Evolutionary conservation across 2,329 filamentous ascomycete species (phyloP).

Genomic region (Ophiocordyceps australis): DNA sequence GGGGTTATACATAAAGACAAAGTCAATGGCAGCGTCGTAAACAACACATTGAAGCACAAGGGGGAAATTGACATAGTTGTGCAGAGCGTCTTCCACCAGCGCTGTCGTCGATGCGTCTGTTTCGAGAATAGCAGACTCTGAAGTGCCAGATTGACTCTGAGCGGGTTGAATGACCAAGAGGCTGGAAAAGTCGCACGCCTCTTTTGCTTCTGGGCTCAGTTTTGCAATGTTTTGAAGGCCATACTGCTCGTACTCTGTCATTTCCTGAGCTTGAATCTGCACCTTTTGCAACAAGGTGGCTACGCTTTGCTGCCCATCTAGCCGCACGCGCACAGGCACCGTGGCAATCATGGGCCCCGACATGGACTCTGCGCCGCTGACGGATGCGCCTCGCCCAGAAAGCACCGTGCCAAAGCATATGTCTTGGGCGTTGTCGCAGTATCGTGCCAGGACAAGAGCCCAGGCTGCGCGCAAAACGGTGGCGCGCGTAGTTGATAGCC

Average conservation of each 20-base stretch:
- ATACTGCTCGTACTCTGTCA: conserved; percentile 5
- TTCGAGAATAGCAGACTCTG: not conserved
- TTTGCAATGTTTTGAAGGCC: conserved; percentile 6
- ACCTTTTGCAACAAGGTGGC: conserved; percentile 5
- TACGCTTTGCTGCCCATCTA: conserved; percentile 3
- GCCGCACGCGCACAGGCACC: conserved; percentile 8
- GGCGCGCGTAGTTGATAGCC: conserved; percentile 4
- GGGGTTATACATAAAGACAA: conserved; percentile 1
- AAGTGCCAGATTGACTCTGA: not conserved
- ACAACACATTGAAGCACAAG: conserved; percentile 1
- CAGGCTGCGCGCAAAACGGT: conserved; percentile 8
- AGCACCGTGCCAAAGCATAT: conserved; percentile 10
- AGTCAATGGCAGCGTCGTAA: not conserved
- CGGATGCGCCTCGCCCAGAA: conserved; percentile 10
- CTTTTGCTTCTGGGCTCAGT: conserved; percentile 3
- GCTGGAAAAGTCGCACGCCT: conserved; percentile 9
- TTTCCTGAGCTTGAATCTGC: conserved; percentile 1
- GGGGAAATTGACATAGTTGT: conserved; percentile 3
- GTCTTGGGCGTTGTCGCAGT: conserved; percentile 5
- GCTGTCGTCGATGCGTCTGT: not conserved
- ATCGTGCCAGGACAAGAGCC: conserved; percentile 7
- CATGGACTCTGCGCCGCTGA: conserved; percentile 9
- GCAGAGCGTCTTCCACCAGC: not conserved
- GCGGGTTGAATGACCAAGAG: conserved; percentile 9
- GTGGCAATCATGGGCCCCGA: conserved; percentile 12